These are phyloP conservation scores for Silene uniflora DNA, from an alignment of 148 eudicot genomes.

Conservation along the genomic window DNA sequence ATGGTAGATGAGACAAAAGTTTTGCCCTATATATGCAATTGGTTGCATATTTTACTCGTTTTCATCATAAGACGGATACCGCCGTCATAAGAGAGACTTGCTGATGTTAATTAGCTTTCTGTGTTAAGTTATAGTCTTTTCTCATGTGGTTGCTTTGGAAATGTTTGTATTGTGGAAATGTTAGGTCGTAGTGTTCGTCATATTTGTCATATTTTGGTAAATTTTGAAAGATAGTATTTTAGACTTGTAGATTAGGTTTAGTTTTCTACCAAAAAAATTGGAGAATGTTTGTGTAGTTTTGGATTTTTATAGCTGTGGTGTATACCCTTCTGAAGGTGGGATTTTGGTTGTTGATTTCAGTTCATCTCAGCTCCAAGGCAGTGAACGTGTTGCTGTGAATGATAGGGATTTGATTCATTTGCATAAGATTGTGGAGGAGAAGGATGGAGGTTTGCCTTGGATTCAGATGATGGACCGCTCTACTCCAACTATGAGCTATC, in stretches of 20 bases:
- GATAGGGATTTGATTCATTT: constrained; percentile 62
- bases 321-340: constrained; percentile 3
- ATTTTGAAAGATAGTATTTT: not conserved
- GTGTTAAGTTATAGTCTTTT: not conserved
- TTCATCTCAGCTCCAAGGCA: constrained; percentile 38
- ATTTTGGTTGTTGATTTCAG: constrained; percentile 35
- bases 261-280: not conserved
- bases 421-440: constrained; percentile 65
- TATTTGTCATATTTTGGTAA: not conserved
- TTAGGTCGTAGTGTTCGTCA: not conserved
- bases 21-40: no score
- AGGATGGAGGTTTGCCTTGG: constrained; percentile 94
- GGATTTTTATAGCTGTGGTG: not conserved
- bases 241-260: not conserved
- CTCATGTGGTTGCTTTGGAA: not conserved
- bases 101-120: no score
- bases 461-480: constrained; percentile 86
- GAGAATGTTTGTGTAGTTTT: not conserved
- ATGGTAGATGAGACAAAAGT: no score
- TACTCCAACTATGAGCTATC: constrained; percentile 64
- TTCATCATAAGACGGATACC: no score
- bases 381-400: constrained; percentile 34
- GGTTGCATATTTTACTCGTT: no score
- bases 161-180: not conserved
- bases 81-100: no score